A percentile compares a stretch with the other conserved stretches of the same genome.
Evolutionary conservation across 2,329 filamentous ascomycete species (phyloP).

Genomic region (Ophiocordyceps camponoti-floridani): DNA sequence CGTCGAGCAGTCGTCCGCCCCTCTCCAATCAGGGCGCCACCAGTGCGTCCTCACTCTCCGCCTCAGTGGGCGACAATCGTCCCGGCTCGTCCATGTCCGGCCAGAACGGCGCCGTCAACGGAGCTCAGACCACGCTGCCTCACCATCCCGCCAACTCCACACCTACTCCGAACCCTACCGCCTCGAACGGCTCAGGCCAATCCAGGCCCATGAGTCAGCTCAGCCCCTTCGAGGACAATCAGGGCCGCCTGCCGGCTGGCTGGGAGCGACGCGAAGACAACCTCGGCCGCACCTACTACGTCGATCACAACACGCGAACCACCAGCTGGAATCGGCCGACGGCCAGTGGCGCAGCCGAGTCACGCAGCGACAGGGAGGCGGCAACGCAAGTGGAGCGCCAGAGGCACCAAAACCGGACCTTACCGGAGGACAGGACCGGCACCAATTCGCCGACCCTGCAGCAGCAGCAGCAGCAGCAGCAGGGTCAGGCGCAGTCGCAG

Average conservation of each 20-base stretch:
- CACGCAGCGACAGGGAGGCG: conserved; percentile 62
- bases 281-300: conserved; percentile 87
- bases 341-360: conserved; percentile 54
- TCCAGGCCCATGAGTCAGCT: conserved; percentile 28
- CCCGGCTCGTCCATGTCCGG: conserved; percentile 35
- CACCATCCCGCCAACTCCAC: conserved; percentile 29
- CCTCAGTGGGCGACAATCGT: conserved; percentile 26
- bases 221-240: conserved; percentile 92
- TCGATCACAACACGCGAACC: conserved; percentile 91
- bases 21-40: conserved; percentile 25
- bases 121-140: conserved; percentile 22
- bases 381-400: conserved; percentile 86
- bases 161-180: conserved; percentile 13
- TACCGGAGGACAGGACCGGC: conserved; percentile 89
- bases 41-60: conserved; percentile 23
- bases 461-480: conserved; percentile 19
- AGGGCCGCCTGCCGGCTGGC: conserved; percentile 76
- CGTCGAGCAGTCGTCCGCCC: conserved; percentile 27
- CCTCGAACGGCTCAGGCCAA: conserved; percentile 12
- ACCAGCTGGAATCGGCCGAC: conserved; percentile 93
- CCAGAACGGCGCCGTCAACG: conserved; percentile 22
- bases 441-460: conserved; percentile 73
- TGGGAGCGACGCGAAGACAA: conserved; percentile 97
- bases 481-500: neutral
- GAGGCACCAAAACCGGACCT: conserved; percentile 84